Conservation (phyloP, 2,329 filamentous ascomycete species). For the Ophiostoma sp. region DNA sequence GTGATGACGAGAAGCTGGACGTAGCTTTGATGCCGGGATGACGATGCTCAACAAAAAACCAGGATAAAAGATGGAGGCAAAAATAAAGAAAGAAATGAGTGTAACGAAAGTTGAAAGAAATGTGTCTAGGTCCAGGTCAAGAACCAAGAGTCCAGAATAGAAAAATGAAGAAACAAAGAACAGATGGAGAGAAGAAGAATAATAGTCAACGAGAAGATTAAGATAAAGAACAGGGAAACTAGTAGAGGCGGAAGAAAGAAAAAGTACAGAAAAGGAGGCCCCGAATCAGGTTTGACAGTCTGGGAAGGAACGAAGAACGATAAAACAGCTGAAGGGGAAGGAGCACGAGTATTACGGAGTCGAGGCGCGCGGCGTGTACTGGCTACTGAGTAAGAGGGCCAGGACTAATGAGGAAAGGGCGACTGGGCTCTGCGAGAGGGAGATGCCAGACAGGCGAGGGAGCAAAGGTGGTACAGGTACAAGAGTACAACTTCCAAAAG, state of each 20-base stretch:
- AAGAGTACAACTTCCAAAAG: background rate
- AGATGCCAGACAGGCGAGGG: background rate
- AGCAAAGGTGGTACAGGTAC: background rate
- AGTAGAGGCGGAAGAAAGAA: conserved; percentile 2
- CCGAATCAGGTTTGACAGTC: conserved; percentile 2
- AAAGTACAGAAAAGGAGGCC: background rate
- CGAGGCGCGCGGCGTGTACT: background rate
- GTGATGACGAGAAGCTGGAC: background rate
- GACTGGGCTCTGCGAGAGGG: background rate
- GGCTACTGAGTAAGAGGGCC: background rate
- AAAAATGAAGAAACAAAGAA: background rate
- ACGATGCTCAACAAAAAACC: background rate
- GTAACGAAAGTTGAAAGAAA: background rate
- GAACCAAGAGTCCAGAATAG: conserved; percentile 1
- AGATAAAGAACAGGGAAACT: background rate
- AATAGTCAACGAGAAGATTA: background rate
- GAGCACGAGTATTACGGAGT: background rate
- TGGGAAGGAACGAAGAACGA: conserved; percentile 10
- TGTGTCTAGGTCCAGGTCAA: background rate
- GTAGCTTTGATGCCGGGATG: background rate
- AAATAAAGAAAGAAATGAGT: background rate
- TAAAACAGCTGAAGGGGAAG: background rate
- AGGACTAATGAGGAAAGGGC: background rate
- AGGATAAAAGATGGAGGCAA: background rate
- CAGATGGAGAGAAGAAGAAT: background rate